Evolutionary conservation across 495 filamentous ascomycete genomes (phyloP).

Genomic region (Annulohypoxylon bovei): DNA sequence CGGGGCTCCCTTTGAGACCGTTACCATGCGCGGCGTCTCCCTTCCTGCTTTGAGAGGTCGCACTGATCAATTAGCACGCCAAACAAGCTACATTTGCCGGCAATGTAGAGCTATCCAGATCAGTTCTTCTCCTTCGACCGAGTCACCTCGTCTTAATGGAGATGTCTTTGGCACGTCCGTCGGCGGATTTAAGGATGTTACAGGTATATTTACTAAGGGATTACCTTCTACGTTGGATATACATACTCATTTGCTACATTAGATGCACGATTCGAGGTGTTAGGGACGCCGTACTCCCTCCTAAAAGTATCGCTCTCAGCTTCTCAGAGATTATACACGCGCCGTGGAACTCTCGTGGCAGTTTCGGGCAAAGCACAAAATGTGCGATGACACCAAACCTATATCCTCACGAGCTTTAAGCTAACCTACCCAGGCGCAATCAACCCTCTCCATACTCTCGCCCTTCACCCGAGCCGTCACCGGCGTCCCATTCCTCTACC

Average conservation of each 20-base stretch:
- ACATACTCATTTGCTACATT: conserved; percentile 22
- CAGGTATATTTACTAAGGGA: conserved; percentile 48
- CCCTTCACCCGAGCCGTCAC: conserved; percentile 80
- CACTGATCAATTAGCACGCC: conserved; percentile 26
- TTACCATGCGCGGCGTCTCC: conserved; percentile 45
- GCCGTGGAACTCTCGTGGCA: conserved; percentile 88
- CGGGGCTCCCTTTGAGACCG: conserved; percentile 15
- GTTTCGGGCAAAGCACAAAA: conserved; percentile 91
- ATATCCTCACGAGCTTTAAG: background rate
- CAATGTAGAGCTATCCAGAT: conserved; percentile 65
- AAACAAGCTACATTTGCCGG: conserved; percentile 50
- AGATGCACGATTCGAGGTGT: conserved; percentile 95
- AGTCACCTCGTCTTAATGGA: conserved; percentile 54
- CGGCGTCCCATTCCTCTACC: conserved; percentile 94
- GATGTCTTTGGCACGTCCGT: conserved; percentile 58
- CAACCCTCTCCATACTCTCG: conserved; percentile 85
- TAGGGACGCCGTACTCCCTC: conserved; percentile 88
- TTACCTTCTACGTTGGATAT: background rate
- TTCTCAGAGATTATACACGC: conserved; percentile 90
- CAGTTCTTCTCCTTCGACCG: conserved; percentile 61
- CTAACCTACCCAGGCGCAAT: conserved; percentile 67
- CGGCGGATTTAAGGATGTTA: conserved; percentile 46
- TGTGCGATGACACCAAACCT: conserved; percentile 58
- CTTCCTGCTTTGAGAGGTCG: conserved; percentile 38
- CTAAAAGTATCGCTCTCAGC: conserved; percentile 92